phyloP scores from a whole-genome alignment of 192 early-diverging fungal genomes.

The Mortierella alpina region DNA sequence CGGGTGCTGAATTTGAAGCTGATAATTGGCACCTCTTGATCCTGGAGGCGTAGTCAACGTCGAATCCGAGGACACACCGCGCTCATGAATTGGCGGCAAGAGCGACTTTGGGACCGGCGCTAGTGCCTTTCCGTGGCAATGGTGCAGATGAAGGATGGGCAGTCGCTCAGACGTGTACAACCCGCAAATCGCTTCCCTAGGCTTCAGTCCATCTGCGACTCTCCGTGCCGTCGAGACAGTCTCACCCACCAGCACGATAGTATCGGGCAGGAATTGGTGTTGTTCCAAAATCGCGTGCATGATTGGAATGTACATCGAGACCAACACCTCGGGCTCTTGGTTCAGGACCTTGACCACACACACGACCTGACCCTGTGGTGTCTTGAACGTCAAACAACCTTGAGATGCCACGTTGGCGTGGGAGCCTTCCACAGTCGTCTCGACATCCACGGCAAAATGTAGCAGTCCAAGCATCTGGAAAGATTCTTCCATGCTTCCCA shows the following conservation, averaged over 20 bases:
- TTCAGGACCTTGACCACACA: slow-evolving; percentile 40
- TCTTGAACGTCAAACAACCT: slow-evolving; percentile 45
- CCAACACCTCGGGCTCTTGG: slow-evolving; percentile 39
- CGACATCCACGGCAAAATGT: slow-evolving; percentile 81
- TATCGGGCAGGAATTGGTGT: slow-evolving; percentile 45
- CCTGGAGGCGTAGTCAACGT: background rate
- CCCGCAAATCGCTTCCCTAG: slow-evolving; percentile 23
- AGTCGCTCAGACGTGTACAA: slow-evolving; percentile 25
- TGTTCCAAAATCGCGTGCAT: slow-evolving; percentile 46
- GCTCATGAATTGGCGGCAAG: background rate
- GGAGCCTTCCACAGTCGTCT: slow-evolving; percentile 75
- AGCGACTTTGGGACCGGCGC: slow-evolving; percentile 13
- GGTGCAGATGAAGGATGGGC: slow-evolving; percentile 40
- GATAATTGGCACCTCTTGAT: background rate
- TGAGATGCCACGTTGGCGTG: slow-evolving; percentile 46
- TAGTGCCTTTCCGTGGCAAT: slow-evolving; percentile 33
- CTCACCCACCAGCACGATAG: slow-evolving; percentile 42
- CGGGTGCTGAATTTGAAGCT: background rate
- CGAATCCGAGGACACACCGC: background rate
- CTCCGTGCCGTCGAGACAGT: slow-evolving; percentile 30
- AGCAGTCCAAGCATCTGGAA: slow-evolving; percentile 74
- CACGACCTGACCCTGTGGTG: slow-evolving; percentile 15
- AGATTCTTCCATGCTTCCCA: slow-evolving; percentile 76
- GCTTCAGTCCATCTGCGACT: slow-evolving; percentile 39
- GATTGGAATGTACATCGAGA: slow-evolving; percentile 48